phyloP scores from a whole-genome alignment of 2,329 filamentous ascomycete species.

The Botrytis byssoidea region DNA sequence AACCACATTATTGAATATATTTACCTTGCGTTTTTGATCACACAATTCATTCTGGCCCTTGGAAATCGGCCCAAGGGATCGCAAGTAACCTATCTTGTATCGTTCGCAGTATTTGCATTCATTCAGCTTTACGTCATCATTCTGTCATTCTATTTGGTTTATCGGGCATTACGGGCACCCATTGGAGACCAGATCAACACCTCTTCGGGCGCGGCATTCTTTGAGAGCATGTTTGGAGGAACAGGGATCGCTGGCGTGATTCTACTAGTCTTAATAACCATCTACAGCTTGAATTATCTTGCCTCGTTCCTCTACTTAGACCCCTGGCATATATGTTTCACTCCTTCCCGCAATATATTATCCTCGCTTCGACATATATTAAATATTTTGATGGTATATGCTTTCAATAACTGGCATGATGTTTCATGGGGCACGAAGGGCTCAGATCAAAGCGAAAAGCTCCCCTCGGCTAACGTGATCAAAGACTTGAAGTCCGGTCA shows the following conservation, averaged over 20 bases:
- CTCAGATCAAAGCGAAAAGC: slow-evolving; percentile 87
- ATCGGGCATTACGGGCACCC: slow-evolving; percentile 68
- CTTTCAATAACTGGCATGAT: slow-evolving; percentile 99
- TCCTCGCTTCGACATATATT: slow-evolving; percentile 96
- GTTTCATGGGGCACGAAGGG: slow-evolving; percentile 99
- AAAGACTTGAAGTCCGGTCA: slow-evolving; percentile 80
- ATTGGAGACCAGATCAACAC: slow-evolving; percentile 53
- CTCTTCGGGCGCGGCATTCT: slow-evolving; percentile 64
- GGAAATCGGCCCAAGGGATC: slow-evolving; percentile 97
- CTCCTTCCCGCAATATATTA: slow-evolving; percentile 91
- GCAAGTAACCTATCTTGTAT: slow-evolving; percentile 85
- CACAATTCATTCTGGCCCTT: slow-evolving; percentile 95
- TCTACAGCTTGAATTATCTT: slow-evolving; percentile 94
- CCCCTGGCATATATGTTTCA: slow-evolving; percentile 99
- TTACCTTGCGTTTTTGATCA: slow-evolving; percentile 84
- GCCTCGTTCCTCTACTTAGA: slow-evolving; percentile 97
- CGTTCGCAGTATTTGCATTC: slow-evolving; percentile 81
- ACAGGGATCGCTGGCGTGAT: slow-evolving; percentile 71
- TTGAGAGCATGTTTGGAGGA: slow-evolving; percentile 72
- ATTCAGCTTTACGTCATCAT: slow-evolving; percentile 91
- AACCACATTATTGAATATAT: slow-evolving; percentile 89
- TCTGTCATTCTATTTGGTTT: slow-evolving; percentile 82
- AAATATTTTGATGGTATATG: slow-evolving; percentile 99
- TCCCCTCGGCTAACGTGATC: slow-evolving; percentile 67
- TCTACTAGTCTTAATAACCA: slow-evolving; percentile 86